phyloP scores from a whole-genome alignment of 1,284 basidiomycete species.

The Boletus mariae region DNA sequence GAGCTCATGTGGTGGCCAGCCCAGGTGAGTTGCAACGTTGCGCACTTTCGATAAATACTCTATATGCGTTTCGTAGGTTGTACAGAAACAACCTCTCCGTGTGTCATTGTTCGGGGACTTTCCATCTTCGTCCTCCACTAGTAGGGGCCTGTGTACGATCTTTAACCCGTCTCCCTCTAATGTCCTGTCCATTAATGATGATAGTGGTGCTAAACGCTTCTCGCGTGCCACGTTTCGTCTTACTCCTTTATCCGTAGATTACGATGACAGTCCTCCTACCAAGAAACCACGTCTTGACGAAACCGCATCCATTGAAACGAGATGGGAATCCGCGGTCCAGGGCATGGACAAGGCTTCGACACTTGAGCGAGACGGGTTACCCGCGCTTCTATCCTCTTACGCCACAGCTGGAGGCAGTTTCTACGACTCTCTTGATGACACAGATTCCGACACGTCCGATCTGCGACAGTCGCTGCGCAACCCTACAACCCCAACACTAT shows the following conservation, averaged over 20 bases:
- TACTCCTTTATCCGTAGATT: constrained; percentile 22
- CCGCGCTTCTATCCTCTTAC: constrained; percentile 37
- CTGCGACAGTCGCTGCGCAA: constrained; percentile 7
- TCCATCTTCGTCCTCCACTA: constrained; percentile 25
- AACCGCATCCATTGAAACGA: constrained; percentile 11
- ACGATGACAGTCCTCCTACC: constrained; percentile 30
- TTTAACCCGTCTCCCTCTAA: constrained; percentile 22
- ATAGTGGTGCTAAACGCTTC: constrained; percentile 27
- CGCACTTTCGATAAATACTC: background rate
- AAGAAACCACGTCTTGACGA: constrained; percentile 41
- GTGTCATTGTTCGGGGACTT: constrained; percentile 31
- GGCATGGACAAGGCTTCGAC: constrained; percentile 34
- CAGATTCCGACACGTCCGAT: constrained; percentile 20
- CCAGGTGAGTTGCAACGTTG: constrained; percentile 35
- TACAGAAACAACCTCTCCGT: constrained; percentile 29
- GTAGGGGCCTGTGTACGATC: constrained; percentile 27
- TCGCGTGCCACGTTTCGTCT: constrained; percentile 25
- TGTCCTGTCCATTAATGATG: constrained; percentile 17
- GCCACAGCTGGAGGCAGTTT: constrained; percentile 22
- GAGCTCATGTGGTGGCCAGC: constrained; percentile 50
- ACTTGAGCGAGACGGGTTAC: constrained; percentile 42
- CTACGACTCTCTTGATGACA: constrained; percentile 26
- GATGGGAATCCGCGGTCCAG: constrained; percentile 42
- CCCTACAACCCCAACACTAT: background rate
- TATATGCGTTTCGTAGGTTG: constrained; percentile 20